Base-by-base conservation (phyloP, 805 yeast genomes). In the Yamadazyma takamatsuzukensis region DNA sequence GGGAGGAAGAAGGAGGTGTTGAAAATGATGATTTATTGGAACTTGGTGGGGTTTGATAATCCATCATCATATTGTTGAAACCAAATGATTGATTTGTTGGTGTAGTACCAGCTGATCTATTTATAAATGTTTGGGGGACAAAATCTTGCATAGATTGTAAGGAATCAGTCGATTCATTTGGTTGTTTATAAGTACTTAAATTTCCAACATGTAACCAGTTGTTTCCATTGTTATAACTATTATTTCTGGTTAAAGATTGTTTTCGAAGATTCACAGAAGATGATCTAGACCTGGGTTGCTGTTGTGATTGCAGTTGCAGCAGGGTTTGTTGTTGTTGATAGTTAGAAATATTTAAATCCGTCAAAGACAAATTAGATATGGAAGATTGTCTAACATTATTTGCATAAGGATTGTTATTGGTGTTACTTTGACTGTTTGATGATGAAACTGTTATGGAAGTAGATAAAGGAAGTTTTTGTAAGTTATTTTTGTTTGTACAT, bases 171-270 rank as follows among this genome's bases (percentile, higher is more conserved):
- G 66, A 59, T n/a, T 14, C 28, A 18, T 32, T 36, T 4, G 41
- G 36, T 18, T 40, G 28, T 34, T 64, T 55, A 10, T 57, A 51
- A 33, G 51, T 57, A 39, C 51, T 54, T 36, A 65, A 51, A 42
- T 65, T 66, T 4, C 72, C 72, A 24, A 66, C 63, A 47, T 66
- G 72, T 27, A 65, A 51, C 72, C 71, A 65, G 38, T 53, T 62
- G 18, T 54, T 55, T 5, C 21, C 16, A 16, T 19, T 32, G 27
- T 48, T 48, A 31, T 49, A 51, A 8, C 69, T 61, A 41, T 64
- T 64, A 40, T 64, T 66, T 42, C 72, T 49, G 1, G 71, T 64
- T 29, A 66, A 56, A 9, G 69, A 62, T 41, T 66, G 72, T 40
- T 64, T 66, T 29, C 72, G 51, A 41, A 65, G 54, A 43, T 49